Percentiles rank a stretch among this genome's conserved stretches.
phyloP scores from a whole-genome alignment of 441 rosid genomes.

The Gossypium aridum region DNA sequence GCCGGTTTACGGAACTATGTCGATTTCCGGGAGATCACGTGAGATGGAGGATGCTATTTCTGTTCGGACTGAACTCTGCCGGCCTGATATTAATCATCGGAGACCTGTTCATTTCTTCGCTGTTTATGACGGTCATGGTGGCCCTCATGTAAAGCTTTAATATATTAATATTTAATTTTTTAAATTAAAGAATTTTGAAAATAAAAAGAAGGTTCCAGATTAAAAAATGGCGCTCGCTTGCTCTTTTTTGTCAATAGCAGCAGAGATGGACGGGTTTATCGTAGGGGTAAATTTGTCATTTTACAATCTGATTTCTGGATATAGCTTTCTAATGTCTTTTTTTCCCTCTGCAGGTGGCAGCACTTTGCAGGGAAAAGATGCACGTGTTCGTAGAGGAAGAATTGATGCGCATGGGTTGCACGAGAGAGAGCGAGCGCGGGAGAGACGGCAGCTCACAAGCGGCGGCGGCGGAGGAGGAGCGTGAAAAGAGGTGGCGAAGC shows the following conservation, averaged over 20 bases:
- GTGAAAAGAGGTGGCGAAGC: constrained; percentile 41
- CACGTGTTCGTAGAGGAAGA: constrained; percentile 59
- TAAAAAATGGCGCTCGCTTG: neutral
- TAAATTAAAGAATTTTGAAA: neutral
- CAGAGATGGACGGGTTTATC: too few relatives aligned
- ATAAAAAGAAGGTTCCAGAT: neutral
- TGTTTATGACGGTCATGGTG: constrained; percentile 58
- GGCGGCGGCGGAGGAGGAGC: neutral
- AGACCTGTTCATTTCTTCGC: constrained; percentile 53
- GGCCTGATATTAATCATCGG: constrained; percentile 37
- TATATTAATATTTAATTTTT: neutral
- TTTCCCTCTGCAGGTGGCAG: constrained; percentile 53
- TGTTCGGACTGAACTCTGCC: constrained; percentile 36
- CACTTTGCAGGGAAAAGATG: constrained; percentile 55
- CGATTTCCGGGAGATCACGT: constrained; percentile 60
- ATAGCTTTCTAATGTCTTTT: neutral
- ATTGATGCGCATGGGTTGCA: constrained; percentile 29
- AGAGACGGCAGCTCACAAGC: neutral
- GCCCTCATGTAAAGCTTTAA: constrained; percentile 32
- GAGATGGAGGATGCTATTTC: constrained; percentile 72
- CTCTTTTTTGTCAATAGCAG: neutral
- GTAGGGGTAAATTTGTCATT: constrained; percentile 16
- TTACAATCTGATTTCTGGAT: neutral
- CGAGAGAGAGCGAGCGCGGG: constrained; percentile 6
- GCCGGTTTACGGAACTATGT: constrained; percentile 51